phyloP scores from a whole-genome alignment of 2,329 filamentous ascomycete species.

The Penicillium decumbens region DNA sequence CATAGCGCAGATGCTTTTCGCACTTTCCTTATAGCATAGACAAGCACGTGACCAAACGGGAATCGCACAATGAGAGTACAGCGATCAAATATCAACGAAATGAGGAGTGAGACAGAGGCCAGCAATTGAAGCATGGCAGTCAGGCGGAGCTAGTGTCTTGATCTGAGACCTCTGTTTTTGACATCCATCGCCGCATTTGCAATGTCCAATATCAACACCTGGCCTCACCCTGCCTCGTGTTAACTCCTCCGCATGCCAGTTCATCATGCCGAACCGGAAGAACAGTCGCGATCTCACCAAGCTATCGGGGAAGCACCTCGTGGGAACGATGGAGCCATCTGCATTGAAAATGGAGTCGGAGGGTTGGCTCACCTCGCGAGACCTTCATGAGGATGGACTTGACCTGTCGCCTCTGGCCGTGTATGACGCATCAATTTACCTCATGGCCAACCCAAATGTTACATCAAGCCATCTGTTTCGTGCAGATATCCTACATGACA shows the following conservation, averaged over 20 bases:
- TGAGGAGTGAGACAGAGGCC: no score
- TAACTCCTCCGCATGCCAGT: not conserved
- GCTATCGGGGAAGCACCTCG: conserved; percentile 27
- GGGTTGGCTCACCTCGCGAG: conserved; percentile 33
- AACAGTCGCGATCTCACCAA: conserved; percentile 19
- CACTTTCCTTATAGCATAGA: not conserved
- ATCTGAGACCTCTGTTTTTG: not conserved
- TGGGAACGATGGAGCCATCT: conserved; percentile 28
- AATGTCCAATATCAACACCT: not conserved
- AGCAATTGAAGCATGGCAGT: not conserved
- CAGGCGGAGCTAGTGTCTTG: no score
- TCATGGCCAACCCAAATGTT: conserved; percentile 53
- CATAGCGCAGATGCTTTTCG: not conserved
- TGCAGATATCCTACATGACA: conserved; percentile 58
- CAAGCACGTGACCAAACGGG: not conserved
- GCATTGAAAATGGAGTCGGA: conserved; percentile 17
- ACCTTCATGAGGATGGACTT: conserved; percentile 26
- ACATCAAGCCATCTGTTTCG: conserved; percentile 57
- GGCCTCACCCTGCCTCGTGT: not conserved
- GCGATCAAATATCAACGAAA: not conserved
- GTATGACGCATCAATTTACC: conserved; percentile 48
- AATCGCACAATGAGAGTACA: not conserved
- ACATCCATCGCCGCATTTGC: not conserved
- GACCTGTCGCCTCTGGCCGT: conserved; percentile 30
- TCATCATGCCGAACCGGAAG: conserved; percentile 21